phyloP scores from a whole-genome alignment of 73 alveolate species.

The Tetrahymena thermophila region DNA sequence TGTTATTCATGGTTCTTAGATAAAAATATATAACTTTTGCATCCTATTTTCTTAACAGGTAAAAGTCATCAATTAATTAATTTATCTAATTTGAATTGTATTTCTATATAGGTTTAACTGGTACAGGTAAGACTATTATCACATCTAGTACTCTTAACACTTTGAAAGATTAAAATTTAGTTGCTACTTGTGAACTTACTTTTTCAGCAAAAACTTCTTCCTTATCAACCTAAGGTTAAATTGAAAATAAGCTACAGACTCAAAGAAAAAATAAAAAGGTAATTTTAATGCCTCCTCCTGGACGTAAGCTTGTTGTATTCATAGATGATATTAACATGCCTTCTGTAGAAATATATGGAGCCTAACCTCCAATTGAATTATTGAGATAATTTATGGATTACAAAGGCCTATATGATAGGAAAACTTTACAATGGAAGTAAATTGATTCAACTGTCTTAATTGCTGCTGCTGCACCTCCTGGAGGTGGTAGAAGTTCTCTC shows the following conservation, averaged over 20 bases:
- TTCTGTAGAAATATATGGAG: conserved; percentile 90
- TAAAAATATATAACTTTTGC: conserved; percentile 58
- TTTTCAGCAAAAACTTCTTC: conserved; percentile 91
- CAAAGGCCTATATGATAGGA: conserved; percentile 93
- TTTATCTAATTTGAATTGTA: neutral
- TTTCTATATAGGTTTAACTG: conserved; percentile 71
- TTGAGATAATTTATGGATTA: conserved; percentile 81
- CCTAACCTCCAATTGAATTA: conserved; percentile 95
- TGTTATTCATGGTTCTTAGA: conserved; percentile 82
- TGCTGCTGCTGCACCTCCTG: conserved; percentile 95
- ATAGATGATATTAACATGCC: conserved; percentile 98
- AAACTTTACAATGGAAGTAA: conserved; percentile 73
- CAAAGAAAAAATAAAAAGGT: conserved; percentile 77
- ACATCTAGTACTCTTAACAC: conserved; percentile 62
- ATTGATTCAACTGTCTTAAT: conserved; percentile 73
- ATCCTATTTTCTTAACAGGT: conserved; percentile 82
- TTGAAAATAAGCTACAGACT: conserved; percentile 52
- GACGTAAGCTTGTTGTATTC: conserved; percentile 74
- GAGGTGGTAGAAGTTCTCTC: conserved; percentile 93
- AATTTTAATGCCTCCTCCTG: conserved; percentile 74
- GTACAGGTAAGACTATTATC: conserved; percentile 93
- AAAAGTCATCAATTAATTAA: neutral
- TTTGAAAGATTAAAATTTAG: conserved; percentile 62
- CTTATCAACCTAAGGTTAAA: conserved; percentile 74
- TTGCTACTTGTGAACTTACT: conserved; percentile 73